Percentiles rank a stretch among this genome's conserved stretches.
Conservation (phyloP, 257 asterid genomes). For the Ilex aquifolium region DNA sequence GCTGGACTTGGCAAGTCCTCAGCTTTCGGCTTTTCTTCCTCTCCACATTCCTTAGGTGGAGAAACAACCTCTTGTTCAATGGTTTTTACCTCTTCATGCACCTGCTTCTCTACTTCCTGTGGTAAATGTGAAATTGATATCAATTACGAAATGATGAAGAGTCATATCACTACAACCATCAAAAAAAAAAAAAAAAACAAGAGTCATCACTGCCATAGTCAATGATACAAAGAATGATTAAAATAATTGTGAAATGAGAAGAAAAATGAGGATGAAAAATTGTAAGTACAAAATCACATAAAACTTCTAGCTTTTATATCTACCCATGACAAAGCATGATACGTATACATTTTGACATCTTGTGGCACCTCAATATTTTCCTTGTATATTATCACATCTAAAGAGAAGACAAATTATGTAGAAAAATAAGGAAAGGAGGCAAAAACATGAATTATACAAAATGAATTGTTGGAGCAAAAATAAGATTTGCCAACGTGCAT, state of each 20-base stretch:
- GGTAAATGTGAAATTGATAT: not conserved
- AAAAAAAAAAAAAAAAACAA: not conserved
- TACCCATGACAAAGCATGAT: too few species aligned
- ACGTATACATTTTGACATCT: too few species aligned
- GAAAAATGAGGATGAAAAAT: too few species aligned
- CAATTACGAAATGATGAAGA: not conserved
- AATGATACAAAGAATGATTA: too few species aligned
- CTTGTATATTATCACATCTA: too few species aligned
- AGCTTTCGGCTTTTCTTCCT: conserved; percentile 16
- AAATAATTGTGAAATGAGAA: too few species aligned
- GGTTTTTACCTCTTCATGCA: conserved; percentile 11
- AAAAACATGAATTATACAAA: not conserved
- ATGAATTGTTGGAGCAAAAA: not conserved
- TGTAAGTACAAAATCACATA: too few species aligned
- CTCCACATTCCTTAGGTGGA: conserved; percentile 7
- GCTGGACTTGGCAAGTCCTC: conserved; percentile 14
- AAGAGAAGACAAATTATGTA: too few species aligned
- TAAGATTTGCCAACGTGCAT: not conserved
- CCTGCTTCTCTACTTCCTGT: conserved; percentile 3
- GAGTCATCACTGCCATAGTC: not conserved
- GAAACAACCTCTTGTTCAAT: conserved; percentile 7
- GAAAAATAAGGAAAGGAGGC: not conserved
- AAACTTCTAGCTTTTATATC: too few species aligned
- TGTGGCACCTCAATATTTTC: too few species aligned
- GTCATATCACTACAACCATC: not conserved